A percentile compares a stretch with the other conserved stretches of the same genome.
phyloP scores from a whole-genome alignment of 768 basidiomycete species.

The Hirschioporus abietinus region DNA sequence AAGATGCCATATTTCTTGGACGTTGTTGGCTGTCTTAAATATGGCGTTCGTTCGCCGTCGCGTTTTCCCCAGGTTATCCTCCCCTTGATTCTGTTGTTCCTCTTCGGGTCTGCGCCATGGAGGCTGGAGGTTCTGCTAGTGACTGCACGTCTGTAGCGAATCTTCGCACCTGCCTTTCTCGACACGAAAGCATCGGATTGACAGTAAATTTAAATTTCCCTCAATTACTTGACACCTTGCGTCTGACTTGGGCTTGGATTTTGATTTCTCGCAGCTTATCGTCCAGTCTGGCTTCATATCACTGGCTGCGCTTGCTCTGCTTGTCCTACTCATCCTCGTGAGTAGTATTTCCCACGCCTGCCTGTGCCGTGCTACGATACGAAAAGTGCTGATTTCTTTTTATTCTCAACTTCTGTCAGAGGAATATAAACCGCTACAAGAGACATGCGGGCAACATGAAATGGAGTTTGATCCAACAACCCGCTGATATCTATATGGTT shows the following conservation, averaged over 20 bases:
- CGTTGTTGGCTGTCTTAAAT: too few species aligned
- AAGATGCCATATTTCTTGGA: neutral
- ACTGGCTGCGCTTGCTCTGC: slow-evolving; percentile 27
- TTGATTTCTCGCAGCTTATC: slow-evolving; percentile 22
- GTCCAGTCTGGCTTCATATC: slow-evolving; percentile 31
- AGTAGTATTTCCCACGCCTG: slow-evolving; percentile 7
- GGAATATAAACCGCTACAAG: slow-evolving; percentile 25
- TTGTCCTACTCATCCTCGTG: slow-evolving; percentile 28
- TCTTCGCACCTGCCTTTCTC: slow-evolving; percentile 21
- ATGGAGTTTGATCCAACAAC: slow-evolving; percentile 27
- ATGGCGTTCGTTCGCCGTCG: neutral
- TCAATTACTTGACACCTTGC: neutral
- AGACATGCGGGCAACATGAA: slow-evolving; percentile 14
- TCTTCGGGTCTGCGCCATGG: neutral
- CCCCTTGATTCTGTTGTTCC: neutral
- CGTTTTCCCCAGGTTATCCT: neutral
- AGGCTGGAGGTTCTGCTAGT: neutral
- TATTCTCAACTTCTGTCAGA: slow-evolving; percentile 12
- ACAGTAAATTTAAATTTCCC: slow-evolving; percentile 20
- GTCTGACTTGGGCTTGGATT: neutral
- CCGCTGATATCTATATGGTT: slow-evolving; percentile 39
- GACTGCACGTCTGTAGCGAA: neutral
- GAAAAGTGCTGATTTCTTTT: neutral
- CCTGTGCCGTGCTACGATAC: neutral
- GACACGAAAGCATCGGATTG: slow-evolving; percentile 31